These are phyloP conservation scores for Brasenia schreberi DNA, from an alignment of 164 flowering plant species.

Conservation along the genomic window DNA sequence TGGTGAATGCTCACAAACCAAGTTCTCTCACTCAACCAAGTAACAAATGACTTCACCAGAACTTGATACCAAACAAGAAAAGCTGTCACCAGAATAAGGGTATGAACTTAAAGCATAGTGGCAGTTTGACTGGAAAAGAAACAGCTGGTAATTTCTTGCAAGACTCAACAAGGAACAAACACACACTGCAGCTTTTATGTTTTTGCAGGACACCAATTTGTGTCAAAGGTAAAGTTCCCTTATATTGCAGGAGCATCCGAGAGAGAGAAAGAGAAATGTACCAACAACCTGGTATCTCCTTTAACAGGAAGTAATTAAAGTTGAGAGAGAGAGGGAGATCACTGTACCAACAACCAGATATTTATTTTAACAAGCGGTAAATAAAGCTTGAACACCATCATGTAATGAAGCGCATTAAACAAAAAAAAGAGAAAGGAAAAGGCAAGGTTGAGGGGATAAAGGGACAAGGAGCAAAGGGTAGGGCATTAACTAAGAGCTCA, in stretches of 20 bases:
- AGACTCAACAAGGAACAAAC: conserved; percentile 79
- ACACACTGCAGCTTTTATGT: conserved; percentile 57
- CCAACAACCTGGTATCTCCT: conserved; percentile 54
- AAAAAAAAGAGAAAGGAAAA: conserved; percentile 33
- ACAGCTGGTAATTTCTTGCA: conserved; percentile 48
- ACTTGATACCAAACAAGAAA: conserved; percentile 1
- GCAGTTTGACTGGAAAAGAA: conserved; percentile 37
- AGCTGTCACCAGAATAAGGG: conserved; percentile 11
- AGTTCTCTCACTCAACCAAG: background rate
- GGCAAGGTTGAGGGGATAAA: conserved; percentile 93
- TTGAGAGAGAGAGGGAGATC: conserved; percentile 6
- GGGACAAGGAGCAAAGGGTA: conserved; percentile 31
- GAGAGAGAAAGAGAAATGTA: conserved; percentile 32
- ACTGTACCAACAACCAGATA: conserved; percentile 57
- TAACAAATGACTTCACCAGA: background rate
- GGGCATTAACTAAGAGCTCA: conserved; percentile 70
- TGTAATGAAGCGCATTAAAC: conserved; percentile 29
- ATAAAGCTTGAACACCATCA: conserved; percentile 24
- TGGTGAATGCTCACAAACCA: background rate
- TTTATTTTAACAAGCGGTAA: conserved; percentile 23
- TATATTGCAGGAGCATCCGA: conserved; percentile 39
- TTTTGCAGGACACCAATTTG: conserved; percentile 14
- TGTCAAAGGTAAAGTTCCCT: conserved; percentile 54
- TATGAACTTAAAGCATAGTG: conserved; percentile 22
- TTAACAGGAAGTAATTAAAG: conserved; percentile 18